phyloP scores from a whole-genome alignment of 257 asterid genomes.

The Leonotis leonurus region DNA sequence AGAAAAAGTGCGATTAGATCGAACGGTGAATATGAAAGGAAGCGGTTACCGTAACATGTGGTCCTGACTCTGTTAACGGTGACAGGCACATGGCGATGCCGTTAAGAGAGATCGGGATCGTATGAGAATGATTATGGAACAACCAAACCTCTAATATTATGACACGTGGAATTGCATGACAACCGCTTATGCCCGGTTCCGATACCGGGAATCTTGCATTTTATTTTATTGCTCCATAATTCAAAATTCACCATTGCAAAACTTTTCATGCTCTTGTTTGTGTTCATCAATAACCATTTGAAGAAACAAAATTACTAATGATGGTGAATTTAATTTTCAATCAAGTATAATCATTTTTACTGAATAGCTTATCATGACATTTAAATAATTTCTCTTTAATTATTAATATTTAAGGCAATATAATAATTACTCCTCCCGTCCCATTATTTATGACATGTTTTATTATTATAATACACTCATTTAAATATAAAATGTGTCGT shows the following conservation, averaged over 20 bases:
- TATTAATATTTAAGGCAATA: too few species aligned
- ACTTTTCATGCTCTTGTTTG: conserved; percentile 21
- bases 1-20: conserved; percentile 30
- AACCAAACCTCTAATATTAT: not conserved
- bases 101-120: conserved; percentile 59
- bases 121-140: conserved; percentile 34
- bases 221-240: conserved; percentile 23
- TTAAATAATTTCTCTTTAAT: too few species aligned
- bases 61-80: conserved; percentile 93
- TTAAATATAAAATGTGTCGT: too few species aligned
- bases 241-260: conserved; percentile 15
- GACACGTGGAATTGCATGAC: conserved; percentile 30
- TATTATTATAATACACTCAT: too few species aligned
- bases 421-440: too few species aligned
- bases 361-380: too few species aligned
- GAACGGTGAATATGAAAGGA: conserved; percentile 56
- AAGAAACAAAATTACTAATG: too few species aligned
- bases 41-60: conserved; percentile 80
- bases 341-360: too few species aligned
- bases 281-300: too few species aligned
- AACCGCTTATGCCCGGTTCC: conserved; percentile 38
- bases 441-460: too few species aligned
- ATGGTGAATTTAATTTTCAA: not conserved
- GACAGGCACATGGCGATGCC: conserved; percentile 92
- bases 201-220: conserved; percentile 31